phyloP scores from a whole-genome alignment of 169 alveolate species.

The Eimeria zaria region DNA sequence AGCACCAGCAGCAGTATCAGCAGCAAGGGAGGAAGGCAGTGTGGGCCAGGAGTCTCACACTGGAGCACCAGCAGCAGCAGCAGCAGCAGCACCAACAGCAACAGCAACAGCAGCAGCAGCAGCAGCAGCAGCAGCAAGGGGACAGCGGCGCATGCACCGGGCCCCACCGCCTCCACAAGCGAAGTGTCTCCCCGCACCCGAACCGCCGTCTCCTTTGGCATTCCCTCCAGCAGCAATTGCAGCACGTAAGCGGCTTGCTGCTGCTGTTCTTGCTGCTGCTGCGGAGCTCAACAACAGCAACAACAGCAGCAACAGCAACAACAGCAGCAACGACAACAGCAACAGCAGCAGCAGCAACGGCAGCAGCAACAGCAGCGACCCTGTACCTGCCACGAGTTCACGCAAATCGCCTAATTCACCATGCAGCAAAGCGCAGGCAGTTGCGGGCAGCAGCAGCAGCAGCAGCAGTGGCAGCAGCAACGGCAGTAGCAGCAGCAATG shows the following conservation, averaged over 20 bases:
- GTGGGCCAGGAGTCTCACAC: not conserved
- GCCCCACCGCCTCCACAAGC: slow-evolving; percentile 35
- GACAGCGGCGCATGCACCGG: not conserved
- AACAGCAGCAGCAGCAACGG: no score
- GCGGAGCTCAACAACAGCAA: slow-evolving; percentile 21
- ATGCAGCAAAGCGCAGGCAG: not conserved
- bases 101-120: not conserved
- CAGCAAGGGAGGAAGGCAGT: slow-evolving; percentile 2
- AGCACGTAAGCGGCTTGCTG: slow-evolving; percentile 50
- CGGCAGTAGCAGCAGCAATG: not conserved
- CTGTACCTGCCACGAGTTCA: not conserved
- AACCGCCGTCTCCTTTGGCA: slow-evolving; percentile 30
- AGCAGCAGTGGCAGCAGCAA: no score
- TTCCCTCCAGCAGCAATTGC: slow-evolving; percentile 58
- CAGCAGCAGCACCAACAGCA: not conserved
- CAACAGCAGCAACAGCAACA: not conserved
- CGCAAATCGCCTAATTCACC: not conserved
- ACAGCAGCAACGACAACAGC: no score
- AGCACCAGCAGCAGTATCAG: no score
- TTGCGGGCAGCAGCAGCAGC: not conserved
- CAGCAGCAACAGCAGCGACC: slow-evolving; percentile 1
- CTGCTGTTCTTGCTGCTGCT: slow-evolving; percentile 48
- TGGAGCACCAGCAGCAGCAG: not conserved
- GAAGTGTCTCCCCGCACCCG: slow-evolving; percentile 26
- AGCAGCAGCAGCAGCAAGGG: slow-evolving; percentile 30